Evolutionary conservation across 768 basidiomycete species (phyloP).

Genomic region (Kockovaella imperatae): DNA sequence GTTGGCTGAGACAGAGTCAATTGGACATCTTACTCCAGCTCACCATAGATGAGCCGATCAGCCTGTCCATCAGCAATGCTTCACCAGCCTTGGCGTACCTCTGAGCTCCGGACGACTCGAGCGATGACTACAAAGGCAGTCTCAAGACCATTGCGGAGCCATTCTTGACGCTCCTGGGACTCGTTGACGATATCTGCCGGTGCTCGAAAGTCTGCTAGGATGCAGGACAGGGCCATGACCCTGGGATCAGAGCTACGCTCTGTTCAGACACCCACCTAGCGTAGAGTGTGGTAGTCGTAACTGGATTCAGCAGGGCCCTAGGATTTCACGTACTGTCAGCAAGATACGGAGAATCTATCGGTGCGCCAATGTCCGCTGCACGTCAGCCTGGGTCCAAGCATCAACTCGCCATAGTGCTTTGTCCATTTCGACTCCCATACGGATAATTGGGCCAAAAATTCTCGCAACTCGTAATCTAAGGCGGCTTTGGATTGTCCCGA

Average conservation of each 20-base stretch:
- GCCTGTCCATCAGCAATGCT: background rate
- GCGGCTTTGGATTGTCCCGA: background rate
- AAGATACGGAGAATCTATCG: background rate
- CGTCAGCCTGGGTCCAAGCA: background rate
- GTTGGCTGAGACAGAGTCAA: background rate
- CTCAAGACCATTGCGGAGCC: background rate
- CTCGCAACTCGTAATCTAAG: background rate
- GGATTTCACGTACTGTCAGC: background rate
- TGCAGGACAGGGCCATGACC: too few relatives aligned
- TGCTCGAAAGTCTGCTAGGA: background rate
- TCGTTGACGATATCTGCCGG: background rate
- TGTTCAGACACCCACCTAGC: background rate
- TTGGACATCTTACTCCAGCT: background rate
- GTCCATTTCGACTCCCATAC: background rate
- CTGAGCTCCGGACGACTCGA: background rate
- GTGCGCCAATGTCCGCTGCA: background rate
- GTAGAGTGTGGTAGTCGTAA: background rate
- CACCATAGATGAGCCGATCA: background rate
- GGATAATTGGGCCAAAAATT: background rate
- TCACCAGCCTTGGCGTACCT: background rate
- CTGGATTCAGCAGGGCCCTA: too few relatives aligned
- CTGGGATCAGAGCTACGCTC: background rate
- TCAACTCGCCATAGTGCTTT: background rate
- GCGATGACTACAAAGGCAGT: background rate
- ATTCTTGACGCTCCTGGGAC: background rate